Percentiles rank a stretch among this genome's conserved stretches.
Conservation (phyloP, 2,329 filamentous ascomycete species). For the Seiridium cupressi region DNA sequence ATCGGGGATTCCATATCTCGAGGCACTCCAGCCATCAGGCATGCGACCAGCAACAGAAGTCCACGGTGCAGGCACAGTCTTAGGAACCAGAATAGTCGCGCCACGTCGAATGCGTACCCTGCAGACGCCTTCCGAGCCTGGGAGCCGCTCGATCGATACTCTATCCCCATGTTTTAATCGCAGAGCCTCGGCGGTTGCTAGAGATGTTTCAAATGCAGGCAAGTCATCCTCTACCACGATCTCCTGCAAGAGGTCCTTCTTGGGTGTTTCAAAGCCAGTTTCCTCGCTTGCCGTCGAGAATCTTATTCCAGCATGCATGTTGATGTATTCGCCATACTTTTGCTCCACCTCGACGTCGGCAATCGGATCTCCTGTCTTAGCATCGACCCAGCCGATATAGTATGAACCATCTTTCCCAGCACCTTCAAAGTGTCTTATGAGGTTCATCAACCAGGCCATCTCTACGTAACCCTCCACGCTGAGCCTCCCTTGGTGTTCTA, state of each 20-base stretch:
- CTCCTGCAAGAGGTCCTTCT: neutral
- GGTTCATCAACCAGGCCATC: constrained; percentile 73
- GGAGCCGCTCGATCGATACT: neutral
- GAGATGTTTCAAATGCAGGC: neutral
- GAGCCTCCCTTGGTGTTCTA: constrained; percentile 67
- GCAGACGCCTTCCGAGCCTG: neutral
- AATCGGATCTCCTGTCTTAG: constrained; percentile 21
- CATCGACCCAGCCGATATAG: constrained; percentile 57
- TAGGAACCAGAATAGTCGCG: constrained; percentile 11
- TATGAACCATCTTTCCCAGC: constrained; percentile 56
- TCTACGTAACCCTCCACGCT: constrained; percentile 64
- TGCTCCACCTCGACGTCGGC: constrained; percentile 26
- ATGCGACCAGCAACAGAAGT: constrained; percentile 29
- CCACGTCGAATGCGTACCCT: constrained; percentile 23
- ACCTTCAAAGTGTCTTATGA: constrained; percentile 70
- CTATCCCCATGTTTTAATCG: neutral
- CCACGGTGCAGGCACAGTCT: constrained; percentile 27
- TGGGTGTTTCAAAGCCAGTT: too few relatives aligned
- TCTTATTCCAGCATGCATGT: constrained; percentile 28
- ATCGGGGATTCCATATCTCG: constrained; percentile 30
- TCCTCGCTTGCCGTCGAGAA: neutral
- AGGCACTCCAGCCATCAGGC: constrained; percentile 31
- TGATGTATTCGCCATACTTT: constrained; percentile 27
- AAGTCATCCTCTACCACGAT: neutral
- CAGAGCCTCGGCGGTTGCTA: neutral